Evolutionary conservation across 129 eudicot species (phyloP), one percentile per base, ranked within the genome.

Genomic region (Heracleum sosnowskyi): DNA sequence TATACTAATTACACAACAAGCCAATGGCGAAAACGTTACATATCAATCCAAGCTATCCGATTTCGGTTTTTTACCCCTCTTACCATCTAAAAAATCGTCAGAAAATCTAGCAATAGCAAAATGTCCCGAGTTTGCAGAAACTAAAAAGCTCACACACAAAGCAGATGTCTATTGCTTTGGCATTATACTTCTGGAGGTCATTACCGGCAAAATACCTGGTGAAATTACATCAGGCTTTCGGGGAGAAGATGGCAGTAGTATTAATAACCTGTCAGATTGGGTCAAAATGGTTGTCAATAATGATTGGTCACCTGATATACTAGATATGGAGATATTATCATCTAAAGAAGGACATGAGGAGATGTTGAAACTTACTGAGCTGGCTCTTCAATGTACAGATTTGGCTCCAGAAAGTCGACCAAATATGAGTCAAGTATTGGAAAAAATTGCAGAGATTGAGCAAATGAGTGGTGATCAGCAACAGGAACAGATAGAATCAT

Each of bases 121-220:
- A 79, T 85, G 88, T 46, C 95, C 95, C 2, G 97, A 90, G 80
- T 79, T 87, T 66, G 13, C 47, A 3, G 84, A 83, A 13, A 78
- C 85, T 71, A 88, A 80, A 76, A 89, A 82, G 49, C 72, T 81
- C 47, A 88, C 95, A 22, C 41, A 71, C 47, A 86, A 84, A 78
- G 85, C 92, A 1, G 97, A 92, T 44, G 83, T 92, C 28, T 92
- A 92, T 79, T 84, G 95, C 69, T 89, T 92, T 4, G 97, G 95
- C 28, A 53, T 89, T 35, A 55, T 92, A 47, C 85, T 92, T 33
- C 74, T 92, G 78, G 95, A 92, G 79, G 75, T 88, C 18, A 83
- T 89, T 47, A 92, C 95, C 2, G 95, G 95, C 15, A 91, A 84
- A 77, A 74, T 76, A 62, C 84, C 95, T 13, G 90, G 84, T 3